Conservation (phyloP, 2,329 filamentous ascomycete species). For the Escovopsis sp. region DNA sequence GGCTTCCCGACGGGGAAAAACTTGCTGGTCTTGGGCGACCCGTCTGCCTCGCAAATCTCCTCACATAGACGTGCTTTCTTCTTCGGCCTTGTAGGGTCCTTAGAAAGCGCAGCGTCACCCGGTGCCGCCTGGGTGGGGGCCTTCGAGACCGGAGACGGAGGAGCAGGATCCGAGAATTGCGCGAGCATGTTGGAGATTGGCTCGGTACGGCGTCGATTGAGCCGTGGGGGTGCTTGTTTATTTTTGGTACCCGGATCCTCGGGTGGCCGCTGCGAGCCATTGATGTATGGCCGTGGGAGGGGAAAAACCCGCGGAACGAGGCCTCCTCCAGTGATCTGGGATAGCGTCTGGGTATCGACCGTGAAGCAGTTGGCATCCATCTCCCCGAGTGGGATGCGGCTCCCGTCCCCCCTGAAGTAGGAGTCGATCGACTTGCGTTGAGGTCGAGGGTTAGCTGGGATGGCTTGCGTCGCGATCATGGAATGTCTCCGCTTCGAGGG, state of each 20-base stretch:
- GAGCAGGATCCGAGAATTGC: constrained; percentile 11
- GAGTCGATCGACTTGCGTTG: constrained; percentile 36
- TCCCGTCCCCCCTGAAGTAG: constrained; percentile 37
- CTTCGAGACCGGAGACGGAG: constrained; percentile 7
- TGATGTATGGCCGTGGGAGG: constrained; percentile 41
- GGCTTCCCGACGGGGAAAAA: constrained; percentile 31
- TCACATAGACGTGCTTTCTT: constrained; percentile 44
- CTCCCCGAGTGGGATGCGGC: constrained; percentile 42
- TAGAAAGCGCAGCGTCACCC: constrained; percentile 5
- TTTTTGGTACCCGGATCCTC: constrained; percentile 5
- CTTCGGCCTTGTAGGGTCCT: constrained; percentile 25
- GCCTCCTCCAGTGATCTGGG: constrained; percentile 34
- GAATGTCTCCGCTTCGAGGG: constrained; percentile 29
- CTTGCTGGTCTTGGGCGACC: constrained; percentile 32
- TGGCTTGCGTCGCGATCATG: constrained; percentile 15
- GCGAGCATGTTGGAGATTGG: constrained; percentile 31
- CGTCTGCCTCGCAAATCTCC: constrained; percentile 21
- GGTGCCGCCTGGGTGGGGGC: constrained; percentile 5
- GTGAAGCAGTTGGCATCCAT: constrained; percentile 49
- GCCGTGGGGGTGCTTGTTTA: constrained; percentile 21
- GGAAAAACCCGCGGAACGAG: constrained; percentile 42
- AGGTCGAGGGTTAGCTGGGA: constrained; percentile 10
- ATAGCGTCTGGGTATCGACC: constrained; percentile 32
- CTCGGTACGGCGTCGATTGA: constrained; percentile 37
- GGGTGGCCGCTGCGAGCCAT: constrained; percentile 16